Evolutionary conservation across 164 flowering plant species (phyloP).

Genomic region (Macadamia integrifolia): DNA sequence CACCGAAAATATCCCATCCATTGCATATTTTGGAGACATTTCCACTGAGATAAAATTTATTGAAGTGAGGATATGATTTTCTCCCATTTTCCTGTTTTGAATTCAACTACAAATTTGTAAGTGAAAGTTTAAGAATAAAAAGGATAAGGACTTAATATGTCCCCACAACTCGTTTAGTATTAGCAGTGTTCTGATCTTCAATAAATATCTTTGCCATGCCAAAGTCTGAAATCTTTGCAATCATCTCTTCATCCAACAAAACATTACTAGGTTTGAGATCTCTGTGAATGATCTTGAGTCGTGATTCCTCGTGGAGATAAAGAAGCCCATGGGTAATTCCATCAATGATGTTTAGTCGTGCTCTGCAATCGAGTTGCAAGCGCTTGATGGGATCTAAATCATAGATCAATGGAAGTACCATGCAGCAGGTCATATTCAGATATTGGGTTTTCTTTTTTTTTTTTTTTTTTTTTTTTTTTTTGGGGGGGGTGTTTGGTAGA

Average conservation of each 20-base stretch:
- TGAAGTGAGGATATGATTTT: slow-evolving; percentile 9
- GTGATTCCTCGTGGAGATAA: slow-evolving; percentile 61
- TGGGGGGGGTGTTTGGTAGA: too few relatives aligned
- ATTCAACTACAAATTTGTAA: too few relatives aligned
- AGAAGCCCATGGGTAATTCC: slow-evolving; percentile 54
- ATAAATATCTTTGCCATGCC: slow-evolving; percentile 44
- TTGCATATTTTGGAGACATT: too few relatives aligned
- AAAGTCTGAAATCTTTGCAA: slow-evolving; percentile 52
- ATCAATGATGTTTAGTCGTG: slow-evolving; percentile 19
- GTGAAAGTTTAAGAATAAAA: too few relatives aligned
- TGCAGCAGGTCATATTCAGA: too few relatives aligned
- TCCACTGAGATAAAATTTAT: not conserved
- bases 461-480: too few relatives aligned
- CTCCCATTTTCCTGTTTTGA: too few relatives aligned
- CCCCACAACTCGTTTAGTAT: slow-evolving; percentile 27
- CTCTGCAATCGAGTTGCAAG: slow-evolving; percentile 17
- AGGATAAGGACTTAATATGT: slow-evolving; percentile 28
- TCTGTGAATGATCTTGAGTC: too few relatives aligned
- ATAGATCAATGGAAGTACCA: too few relatives aligned
- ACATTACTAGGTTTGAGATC: slow-evolving; percentile 32
- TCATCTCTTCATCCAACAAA: slow-evolving; percentile 42
- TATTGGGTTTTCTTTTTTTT: too few relatives aligned
- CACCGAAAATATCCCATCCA: too few relatives aligned
- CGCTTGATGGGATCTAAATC: slow-evolving; percentile 7
- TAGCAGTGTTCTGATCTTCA: slow-evolving; percentile 17